A percentile compares a stretch with the other conserved stretches of the same genome.
Conservation (phyloP, 2,329 filamentous ascomycete species). For the Botrytis paeoniae region DNA sequence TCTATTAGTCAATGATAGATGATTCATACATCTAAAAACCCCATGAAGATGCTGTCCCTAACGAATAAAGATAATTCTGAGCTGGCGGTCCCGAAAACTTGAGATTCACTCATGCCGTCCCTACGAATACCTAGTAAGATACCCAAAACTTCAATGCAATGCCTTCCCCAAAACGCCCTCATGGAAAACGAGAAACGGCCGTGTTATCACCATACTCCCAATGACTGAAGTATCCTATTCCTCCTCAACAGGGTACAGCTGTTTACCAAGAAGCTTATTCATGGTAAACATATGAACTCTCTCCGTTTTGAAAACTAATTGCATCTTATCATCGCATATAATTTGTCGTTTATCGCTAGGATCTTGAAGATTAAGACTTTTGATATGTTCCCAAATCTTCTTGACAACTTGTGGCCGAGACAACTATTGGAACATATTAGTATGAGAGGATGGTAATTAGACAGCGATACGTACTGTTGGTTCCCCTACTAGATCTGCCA, state of each 20-base stretch:
- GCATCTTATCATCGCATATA: conserved; percentile 85
- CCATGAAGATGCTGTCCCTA: neutral
- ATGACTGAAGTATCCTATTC: conserved; percentile 11
- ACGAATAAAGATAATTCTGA: neutral
- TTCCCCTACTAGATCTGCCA: conserved; percentile 69
- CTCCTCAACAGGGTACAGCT: conserved; percentile 83
- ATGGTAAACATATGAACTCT: conserved; percentile 98
- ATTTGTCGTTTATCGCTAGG: conserved; percentile 91
- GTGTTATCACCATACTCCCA: neutral
- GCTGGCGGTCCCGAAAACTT: neutral
- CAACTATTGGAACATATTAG: conserved; percentile 52
- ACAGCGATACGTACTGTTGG: conserved; percentile 53
- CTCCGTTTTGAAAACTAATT: conserved; percentile 85
- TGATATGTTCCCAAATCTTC: conserved; percentile 94
- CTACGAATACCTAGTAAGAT: neutral
- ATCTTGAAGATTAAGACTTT: conserved; percentile 82
- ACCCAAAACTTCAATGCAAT: conserved; percentile 13
- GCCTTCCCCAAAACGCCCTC: conserved; percentile 13
- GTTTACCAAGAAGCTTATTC: conserved; percentile 92
- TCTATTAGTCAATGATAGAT: neutral
- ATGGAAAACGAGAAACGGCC: neutral
- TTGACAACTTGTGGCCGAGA: conserved; percentile 95
- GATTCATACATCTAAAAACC: neutral
- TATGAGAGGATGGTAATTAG: conserved; percentile 2
- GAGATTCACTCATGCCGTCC: neutral